phyloP scores from a whole-genome alignment of 345 rosid species.

The Hevea brasiliensis region DNA sequence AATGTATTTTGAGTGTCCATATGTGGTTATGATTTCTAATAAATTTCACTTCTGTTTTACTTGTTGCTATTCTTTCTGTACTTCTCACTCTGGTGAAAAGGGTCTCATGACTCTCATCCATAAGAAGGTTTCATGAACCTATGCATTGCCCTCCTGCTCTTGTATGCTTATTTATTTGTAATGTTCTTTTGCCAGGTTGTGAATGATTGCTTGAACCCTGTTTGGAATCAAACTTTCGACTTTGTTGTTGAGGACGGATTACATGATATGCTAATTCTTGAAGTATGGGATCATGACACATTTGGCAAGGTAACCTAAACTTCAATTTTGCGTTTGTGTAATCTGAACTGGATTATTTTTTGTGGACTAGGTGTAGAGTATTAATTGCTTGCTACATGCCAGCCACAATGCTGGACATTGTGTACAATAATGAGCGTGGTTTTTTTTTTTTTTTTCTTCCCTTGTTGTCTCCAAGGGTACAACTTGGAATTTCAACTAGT shows the following conservation, averaged over 20 bases:
- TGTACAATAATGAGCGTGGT: too few species aligned
- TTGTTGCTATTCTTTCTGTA: conserved; percentile 1
- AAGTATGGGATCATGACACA: conserved; percentile 95
- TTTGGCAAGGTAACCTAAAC: conserved; percentile 89
- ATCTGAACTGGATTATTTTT: too few species aligned
- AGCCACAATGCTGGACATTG: too few species aligned
- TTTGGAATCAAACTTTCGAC: conserved; percentile 98
- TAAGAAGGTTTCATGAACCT: background rate
- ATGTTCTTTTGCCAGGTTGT: conserved; percentile 62
- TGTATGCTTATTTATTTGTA: conserved; percentile 1
- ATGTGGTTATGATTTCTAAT: background rate
- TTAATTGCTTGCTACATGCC: too few species aligned
- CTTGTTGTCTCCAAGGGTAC: too few species aligned
- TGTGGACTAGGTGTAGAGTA: too few species aligned
- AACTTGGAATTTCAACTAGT: too few species aligned
- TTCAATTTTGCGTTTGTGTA: too few species aligned
- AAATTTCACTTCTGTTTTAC: background rate
- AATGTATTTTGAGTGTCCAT: too few species aligned
- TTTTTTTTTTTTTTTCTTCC: too few species aligned
- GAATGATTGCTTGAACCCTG: conserved; percentile 84
- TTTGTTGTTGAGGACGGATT: conserved; percentile 96
- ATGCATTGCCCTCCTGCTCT: background rate
- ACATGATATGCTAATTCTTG: conserved; percentile 92
- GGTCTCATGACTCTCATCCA: background rate
- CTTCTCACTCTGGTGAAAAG: background rate